Evolutionary conservation across 1,284 basidiomycete species (phyloP), one percentile per base, ranked within the genome.

Genomic region (Trametes sp.): DNA sequence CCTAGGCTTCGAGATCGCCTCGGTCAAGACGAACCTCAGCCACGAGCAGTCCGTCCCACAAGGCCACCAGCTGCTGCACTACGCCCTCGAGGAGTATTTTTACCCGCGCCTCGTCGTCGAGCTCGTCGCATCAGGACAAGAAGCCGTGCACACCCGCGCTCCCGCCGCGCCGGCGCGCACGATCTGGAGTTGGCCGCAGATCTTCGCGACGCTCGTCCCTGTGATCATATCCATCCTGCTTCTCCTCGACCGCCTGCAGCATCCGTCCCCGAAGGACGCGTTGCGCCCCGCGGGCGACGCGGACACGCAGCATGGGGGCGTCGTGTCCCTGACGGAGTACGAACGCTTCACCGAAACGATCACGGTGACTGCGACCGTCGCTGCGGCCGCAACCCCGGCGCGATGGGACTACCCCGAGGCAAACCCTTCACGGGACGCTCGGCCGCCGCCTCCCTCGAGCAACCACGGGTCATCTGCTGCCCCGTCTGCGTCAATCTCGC

Each of bases 41-140:
- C 78, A 85, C 68, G 78, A 82, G 61, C 77, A 80, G 33, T 41
- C 70, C 28, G 70, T 70, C 23, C 76, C 77, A 44, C 67, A 67
- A 14, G 72, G 70, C 54, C 76, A 76, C 62, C 80, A 77, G 65
- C 73, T 90, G 10, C 73, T 87, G 31, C 85, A 86, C 61, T 85
- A 83, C 68, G 83, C 83, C 5, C 69, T 87, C 69, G 78, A 81
- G 49, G 82, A 82, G 57, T 84, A 83, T 69, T 87, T 87, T 72
- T 81, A 82, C 69, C 86, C 88, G 4, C 77, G 77, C 28, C 70
- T 89, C 0, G 49, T 69, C 8, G 29, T 74, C 33, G 59, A 66
- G 10, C 61, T 74, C 41, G 31, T 33, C 7, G 54, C 69, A 19
- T 33, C 59, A n/a, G 33, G 36, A 1, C 52, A 54, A 8, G 52